Base-by-base conservation (phyloP, 2,329 filamentous ascomycete species). In the Xylariaceae sp. region DNA sequence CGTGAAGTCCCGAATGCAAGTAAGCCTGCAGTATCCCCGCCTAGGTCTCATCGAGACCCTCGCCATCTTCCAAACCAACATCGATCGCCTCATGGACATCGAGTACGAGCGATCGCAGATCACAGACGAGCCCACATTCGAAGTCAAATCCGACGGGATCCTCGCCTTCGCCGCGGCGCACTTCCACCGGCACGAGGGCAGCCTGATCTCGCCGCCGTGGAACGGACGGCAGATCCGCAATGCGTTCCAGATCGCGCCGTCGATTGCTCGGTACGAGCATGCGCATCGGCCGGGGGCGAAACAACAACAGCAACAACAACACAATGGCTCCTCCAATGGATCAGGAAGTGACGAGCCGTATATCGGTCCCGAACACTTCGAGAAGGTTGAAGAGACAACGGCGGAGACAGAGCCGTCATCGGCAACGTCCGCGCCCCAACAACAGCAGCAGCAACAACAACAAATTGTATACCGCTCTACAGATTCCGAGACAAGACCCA, bases 221-320 rank as follows among this genome's bases (percentile, higher is more conserved):
- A 59, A 58, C 37, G 57, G 57, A 4, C 51, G 57, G 1, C 56
- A 59, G 45, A 58, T 59, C 38, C 53, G 57, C 21, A 58, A 59
- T 37, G 55, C 56, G 12, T 59, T 52, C 42, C 55, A 57, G 38
- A 57, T 55, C 20, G 57, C 55, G 19, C 44, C 51, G 17, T 56
- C 55, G 11, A 52, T 59, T n/a, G 54, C 58, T 22, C 52, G 49
- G 29, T 54, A 49, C 34, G 51, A 42, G 4, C 45, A 41, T 3
- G 22, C 12, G 3, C 40, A 32, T 27, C 38, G 17, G 19, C 6
- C 22, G 46, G 36, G 37, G 17, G 29, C 42, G 3, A n/a, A n/a
- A n/a, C n/a, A n/a, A n/a, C n/a, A n/a, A n/a, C n/a, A n/a, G n/a
- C n/a, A n/a, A n/a, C n/a, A n/a, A n/a, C n/a, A n/a, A n/a, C n/a